phyloP scores from a whole-genome alignment of 139 green algal genomes.

The Chlorella sorokiniana region DNA sequence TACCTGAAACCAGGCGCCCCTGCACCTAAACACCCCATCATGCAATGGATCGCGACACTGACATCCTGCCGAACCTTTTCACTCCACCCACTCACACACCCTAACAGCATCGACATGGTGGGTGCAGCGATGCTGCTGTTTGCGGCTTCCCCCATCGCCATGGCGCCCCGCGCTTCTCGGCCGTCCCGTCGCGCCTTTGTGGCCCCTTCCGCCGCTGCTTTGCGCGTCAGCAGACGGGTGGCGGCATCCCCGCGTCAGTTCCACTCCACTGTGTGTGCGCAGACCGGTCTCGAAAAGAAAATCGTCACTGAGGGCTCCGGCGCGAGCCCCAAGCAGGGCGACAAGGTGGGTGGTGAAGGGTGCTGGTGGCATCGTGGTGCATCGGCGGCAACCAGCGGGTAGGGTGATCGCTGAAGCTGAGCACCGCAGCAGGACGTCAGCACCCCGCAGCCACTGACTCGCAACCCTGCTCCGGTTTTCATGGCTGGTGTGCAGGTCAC shows the following conservation, averaged over 20 bases:
- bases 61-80: too few species aligned
- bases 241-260: background rate
- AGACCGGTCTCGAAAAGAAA: slow-evolving; percentile 28
- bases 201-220: background rate
- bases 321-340: slow-evolving; percentile 19
- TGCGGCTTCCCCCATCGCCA: too few species aligned
- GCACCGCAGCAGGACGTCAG: too few species aligned
- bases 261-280: slow-evolving; percentile 11
- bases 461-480: too few species aligned
- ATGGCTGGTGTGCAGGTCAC: slow-evolving; percentile 24
- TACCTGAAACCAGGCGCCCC: too few species aligned
- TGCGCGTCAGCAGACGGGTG: background rate
- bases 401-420: too few species aligned
- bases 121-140: background rate
- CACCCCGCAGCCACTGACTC: too few species aligned
- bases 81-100: too few species aligned
- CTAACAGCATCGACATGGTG: slow-evolving; percentile 26
- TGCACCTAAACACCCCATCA: too few species aligned
- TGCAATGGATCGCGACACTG: too few species aligned
- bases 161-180: background rate
- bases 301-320: slow-evolving; percentile 26
- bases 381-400: background rate
- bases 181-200: background rate
- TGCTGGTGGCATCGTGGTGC: background rate
- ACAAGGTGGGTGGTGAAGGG: slow-evolving; percentile 14